phyloP scores from a whole-genome alignment of 2,329 filamentous ascomycete species.

The Chaetomium sp. region DNA sequence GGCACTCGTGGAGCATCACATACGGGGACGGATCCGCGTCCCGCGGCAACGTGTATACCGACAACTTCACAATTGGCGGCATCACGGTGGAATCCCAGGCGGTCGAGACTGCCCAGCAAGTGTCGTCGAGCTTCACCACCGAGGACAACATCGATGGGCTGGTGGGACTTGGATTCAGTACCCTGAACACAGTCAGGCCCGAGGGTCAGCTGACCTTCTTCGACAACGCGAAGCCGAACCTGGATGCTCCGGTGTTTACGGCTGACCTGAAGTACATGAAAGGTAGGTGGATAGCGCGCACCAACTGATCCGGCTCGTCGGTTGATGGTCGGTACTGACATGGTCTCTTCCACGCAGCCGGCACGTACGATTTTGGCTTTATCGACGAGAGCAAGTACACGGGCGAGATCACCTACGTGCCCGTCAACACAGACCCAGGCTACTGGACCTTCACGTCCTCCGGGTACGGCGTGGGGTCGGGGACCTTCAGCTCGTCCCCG shows the following conservation, averaged over 20 bases:
- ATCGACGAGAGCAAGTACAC: slow-evolving; percentile 61
- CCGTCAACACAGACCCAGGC: slow-evolving; percentile 58
- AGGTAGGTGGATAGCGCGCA: slow-evolving; percentile 35
- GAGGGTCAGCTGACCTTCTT: slow-evolving; percentile 48
- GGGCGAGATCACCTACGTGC: slow-evolving; percentile 59
- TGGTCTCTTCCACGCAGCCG: slow-evolving; percentile 30
- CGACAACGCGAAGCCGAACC: slow-evolving; percentile 39
- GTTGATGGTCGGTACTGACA: background rate
- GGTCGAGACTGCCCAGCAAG: slow-evolving; percentile 48
- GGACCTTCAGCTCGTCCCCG: slow-evolving; percentile 38
- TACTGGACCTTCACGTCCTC: slow-evolving; percentile 63
- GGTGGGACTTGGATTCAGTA: slow-evolving; percentile 49
- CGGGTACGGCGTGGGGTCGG: slow-evolving; percentile 43
- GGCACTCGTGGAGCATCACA: slow-evolving; percentile 46
- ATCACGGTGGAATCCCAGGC: slow-evolving; percentile 47
- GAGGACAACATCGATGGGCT: slow-evolving; percentile 48
- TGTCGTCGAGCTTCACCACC: slow-evolving; percentile 47
- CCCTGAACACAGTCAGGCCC: slow-evolving; percentile 49
- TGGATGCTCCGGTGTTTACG: slow-evolving; percentile 40
- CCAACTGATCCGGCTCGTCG: background rate
- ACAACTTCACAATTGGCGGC: slow-evolving; percentile 49
- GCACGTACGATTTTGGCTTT: slow-evolving; percentile 46
- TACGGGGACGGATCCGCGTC: slow-evolving; percentile 51
- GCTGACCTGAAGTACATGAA: slow-evolving; percentile 41
- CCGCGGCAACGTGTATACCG: slow-evolving; percentile 48